Evolutionary conservation across 1,284 basidiomycete species (phyloP).

Genomic region (Tremellales sp.): DNA sequence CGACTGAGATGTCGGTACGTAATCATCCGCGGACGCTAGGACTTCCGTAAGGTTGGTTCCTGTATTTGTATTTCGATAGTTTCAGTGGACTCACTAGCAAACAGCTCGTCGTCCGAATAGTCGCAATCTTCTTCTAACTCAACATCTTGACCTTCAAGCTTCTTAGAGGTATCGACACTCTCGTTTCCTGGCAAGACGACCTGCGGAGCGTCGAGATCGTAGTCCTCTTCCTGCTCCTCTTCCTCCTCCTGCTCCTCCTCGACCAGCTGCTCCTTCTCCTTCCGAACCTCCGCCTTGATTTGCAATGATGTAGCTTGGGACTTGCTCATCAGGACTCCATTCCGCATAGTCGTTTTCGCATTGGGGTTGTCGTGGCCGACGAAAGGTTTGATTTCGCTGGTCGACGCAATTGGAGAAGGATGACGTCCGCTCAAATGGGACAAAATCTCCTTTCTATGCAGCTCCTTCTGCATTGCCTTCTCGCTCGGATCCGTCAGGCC

Average conservation of each 20-base stretch:
- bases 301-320: too few relatives aligned
- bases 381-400: too few relatives aligned
- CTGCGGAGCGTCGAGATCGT: constrained; percentile 14
- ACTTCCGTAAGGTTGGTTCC: neutral
- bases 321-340: neutral
- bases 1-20: too few relatives aligned
- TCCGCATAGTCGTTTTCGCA: constrained; percentile 1
- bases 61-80: neutral
- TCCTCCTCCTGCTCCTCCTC: constrained; percentile 21
- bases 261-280: too few relatives aligned
- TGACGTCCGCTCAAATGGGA: neutral
- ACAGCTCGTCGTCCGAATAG: constrained; percentile 31
- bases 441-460: constrained; percentile 1
- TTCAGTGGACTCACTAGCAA: constrained; percentile 10
- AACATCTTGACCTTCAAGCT: constrained; percentile 1
- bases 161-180: neutral
- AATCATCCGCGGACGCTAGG: too few relatives aligned
- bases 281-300: too few relatives aligned
- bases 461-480: neutral
- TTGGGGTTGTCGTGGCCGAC: too few relatives aligned
- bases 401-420: too few relatives aligned
- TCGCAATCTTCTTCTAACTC: constrained; percentile 14
- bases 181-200: constrained; percentile 11
- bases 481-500: constrained; percentile 10
- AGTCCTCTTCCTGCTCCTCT: constrained; percentile 22